Evolutionary conservation across 2,329 filamentous ascomycete genomes (phyloP).

Genomic region (Ambrosiella cleistominuta): DNA sequence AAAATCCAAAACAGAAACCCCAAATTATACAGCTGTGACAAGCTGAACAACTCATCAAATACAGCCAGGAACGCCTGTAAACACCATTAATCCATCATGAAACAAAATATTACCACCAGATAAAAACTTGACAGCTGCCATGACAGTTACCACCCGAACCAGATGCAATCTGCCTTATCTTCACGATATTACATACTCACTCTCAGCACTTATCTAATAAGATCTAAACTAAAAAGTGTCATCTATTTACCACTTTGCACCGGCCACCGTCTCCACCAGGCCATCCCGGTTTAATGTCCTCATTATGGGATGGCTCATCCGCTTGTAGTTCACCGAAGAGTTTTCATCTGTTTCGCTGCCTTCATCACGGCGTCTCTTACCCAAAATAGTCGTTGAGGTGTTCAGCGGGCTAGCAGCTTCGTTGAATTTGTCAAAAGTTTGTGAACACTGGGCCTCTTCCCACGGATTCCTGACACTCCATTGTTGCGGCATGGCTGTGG

Average conservation of each 20-base stretch:
- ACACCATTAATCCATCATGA: too few relatives aligned
- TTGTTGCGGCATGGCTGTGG: background rate
- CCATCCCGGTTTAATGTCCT: background rate
- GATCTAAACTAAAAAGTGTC: background rate
- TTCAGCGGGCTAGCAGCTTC: constrained; percentile 6
- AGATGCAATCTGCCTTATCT: too few relatives aligned
- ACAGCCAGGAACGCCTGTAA: too few relatives aligned
- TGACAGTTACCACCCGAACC: too few relatives aligned
- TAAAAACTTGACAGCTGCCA: too few relatives aligned
- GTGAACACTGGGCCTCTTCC: constrained; percentile 4
- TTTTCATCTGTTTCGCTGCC: constrained; percentile 6
- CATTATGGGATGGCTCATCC: constrained; percentile 1
- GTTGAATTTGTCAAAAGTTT: constrained; percentile 6
- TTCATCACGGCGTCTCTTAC: constrained; percentile 11
- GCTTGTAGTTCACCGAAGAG: constrained; percentile 1
- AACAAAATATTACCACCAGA: too few relatives aligned
- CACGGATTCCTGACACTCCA: constrained; percentile 7
- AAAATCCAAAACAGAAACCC: too few relatives aligned
- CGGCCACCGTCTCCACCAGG: background rate
- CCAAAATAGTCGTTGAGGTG: background rate
- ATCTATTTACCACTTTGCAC: constrained; percentile 3
- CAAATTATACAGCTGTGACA: too few relatives aligned
- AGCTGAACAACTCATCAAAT: too few relatives aligned
- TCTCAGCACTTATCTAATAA: background rate
- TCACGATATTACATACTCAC: background rate